These are phyloP conservation scores for Eurotiales sp. DNA, from an alignment of 2,329 filamentous ascomycete genomes.

Conservation along the genomic window DNA sequence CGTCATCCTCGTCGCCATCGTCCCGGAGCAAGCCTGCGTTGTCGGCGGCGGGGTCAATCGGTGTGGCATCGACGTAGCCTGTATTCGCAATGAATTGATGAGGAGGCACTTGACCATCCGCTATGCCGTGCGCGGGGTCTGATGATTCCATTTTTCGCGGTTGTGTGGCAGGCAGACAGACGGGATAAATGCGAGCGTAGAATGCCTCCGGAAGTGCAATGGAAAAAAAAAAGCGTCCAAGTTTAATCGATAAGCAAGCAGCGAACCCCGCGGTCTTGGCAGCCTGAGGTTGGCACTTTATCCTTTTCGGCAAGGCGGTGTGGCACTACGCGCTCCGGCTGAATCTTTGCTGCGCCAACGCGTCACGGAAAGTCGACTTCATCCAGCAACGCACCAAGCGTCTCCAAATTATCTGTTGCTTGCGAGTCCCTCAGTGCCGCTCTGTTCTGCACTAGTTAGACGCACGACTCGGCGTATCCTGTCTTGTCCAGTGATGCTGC, in stretches of 20 bases:
- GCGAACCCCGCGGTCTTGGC: conserved; percentile 13
- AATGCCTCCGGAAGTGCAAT: neutral
- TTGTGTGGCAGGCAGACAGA: neutral
- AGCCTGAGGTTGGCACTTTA: conserved; percentile 4
- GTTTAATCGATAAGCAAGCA: conserved; percentile 13
- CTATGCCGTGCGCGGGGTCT: conserved; percentile 25
- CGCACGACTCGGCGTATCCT: neutral
- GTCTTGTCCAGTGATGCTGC: neutral
- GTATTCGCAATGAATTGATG: conserved; percentile 48
- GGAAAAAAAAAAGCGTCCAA: conserved; percentile 6
- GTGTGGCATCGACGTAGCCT: conserved; percentile 7
- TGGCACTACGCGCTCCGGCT: conserved; percentile 2
- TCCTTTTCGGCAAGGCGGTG: conserved; percentile 11
- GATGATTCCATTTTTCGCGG: conserved; percentile 9
- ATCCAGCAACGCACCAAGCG: neutral
- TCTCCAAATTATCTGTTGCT: neutral
- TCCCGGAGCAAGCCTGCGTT: conserved; percentile 34
- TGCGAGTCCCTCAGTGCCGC: neutral
- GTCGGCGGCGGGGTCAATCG: conserved; percentile 10
- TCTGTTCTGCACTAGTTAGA: neutral
- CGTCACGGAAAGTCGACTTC: neutral
- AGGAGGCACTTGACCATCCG: conserved; percentile 44
- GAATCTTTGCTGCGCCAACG: neutral
- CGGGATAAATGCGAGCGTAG: neutral
- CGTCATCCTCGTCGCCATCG: conserved; percentile 53